Evolutionary conservation across 2,329 filamentous ascomycete genomes (phyloP).

Genomic region (Botrytis cinerea): DNA sequence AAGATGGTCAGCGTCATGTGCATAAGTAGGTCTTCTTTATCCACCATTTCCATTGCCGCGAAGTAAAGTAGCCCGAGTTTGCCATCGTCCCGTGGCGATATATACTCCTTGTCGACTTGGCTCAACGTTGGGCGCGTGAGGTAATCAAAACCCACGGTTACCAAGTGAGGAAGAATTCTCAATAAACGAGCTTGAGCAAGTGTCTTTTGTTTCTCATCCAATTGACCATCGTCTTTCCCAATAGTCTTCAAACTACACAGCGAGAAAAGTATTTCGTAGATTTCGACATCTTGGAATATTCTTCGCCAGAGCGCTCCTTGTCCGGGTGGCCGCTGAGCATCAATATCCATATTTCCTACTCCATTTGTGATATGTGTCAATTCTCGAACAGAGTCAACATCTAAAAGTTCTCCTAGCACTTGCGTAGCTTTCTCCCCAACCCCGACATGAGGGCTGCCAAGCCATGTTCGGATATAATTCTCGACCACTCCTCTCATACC

Average conservation of each 20-base stretch:
- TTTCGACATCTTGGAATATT: constrained; percentile 50
- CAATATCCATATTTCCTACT: constrained; percentile 43
- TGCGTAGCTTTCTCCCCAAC: constrained; percentile 56
- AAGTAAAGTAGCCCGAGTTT: constrained; percentile 40
- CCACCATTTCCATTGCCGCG: constrained; percentile 40
- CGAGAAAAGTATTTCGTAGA: constrained; percentile 50
- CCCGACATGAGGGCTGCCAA: constrained; percentile 54
- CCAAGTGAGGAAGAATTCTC: constrained; percentile 40
- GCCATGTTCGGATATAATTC: constrained; percentile 54
- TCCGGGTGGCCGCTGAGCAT: constrained; percentile 47
- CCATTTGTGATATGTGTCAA: constrained; percentile 35
- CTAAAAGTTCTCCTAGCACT: constrained; percentile 56
- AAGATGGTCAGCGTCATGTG: constrained; percentile 42
- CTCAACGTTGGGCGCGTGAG: constrained; percentile 36
- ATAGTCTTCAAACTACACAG: constrained; percentile 40
- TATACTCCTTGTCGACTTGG: constrained; percentile 36
- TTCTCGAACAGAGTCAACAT: constrained; percentile 53
- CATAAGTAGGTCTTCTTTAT: constrained; percentile 42
- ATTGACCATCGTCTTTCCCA: constrained; percentile 30
- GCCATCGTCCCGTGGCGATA: constrained; percentile 19
- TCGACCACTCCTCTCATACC: constrained; percentile 52
- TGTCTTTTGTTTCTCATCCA: constrained; percentile 41
- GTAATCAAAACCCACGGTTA: constrained; percentile 38
- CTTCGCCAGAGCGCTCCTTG: constrained; percentile 57
- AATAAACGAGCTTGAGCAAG: constrained; percentile 42